A percentile compares a stretch with the other conserved stretches of the same genome.
phyloP scores from a whole-genome alignment of 106 monocot species.

The Vanilla planifolia region DNA sequence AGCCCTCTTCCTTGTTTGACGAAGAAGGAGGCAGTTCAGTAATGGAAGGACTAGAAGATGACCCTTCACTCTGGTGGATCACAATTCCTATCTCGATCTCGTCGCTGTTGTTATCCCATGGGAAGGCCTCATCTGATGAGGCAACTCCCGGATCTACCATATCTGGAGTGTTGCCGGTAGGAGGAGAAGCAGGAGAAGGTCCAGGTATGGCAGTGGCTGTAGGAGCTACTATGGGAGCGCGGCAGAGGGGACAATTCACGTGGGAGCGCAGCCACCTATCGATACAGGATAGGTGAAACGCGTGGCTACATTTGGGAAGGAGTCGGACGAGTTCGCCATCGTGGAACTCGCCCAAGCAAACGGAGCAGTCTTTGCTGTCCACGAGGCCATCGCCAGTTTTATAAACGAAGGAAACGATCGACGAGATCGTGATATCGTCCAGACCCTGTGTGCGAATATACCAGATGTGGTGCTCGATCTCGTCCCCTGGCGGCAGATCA shows the following conservation, averaged over 20 bases:
- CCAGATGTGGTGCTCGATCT: slow-evolving; percentile 60
- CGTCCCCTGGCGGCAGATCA: slow-evolving; percentile 9
- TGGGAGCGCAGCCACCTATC: slow-evolving; percentile 82
- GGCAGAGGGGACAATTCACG: slow-evolving; percentile 84
- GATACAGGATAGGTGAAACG: slow-evolving; percentile 73
- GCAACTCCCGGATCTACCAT: slow-evolving; percentile 4
- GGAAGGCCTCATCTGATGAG: not conserved
- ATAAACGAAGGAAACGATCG: slow-evolving; percentile 51
- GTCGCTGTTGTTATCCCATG: not conserved
- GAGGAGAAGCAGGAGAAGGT: slow-evolving; percentile 4
- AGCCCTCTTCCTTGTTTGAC: not conserved
- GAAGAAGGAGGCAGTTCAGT: not conserved
- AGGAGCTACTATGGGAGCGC: slow-evolving; percentile 50
- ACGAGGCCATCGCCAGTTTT: slow-evolving; percentile 28
- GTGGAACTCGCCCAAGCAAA: slow-evolving; percentile 72
- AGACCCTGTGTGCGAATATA: slow-evolving; percentile 75
- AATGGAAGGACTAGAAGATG: slow-evolving; percentile 7
- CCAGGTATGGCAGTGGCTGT: not conserved
- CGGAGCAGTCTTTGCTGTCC: slow-evolving; percentile 55
- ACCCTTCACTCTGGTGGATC: not conserved
- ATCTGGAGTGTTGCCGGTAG: not conserved
- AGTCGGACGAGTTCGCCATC: slow-evolving; percentile 72
- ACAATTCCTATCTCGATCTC: not conserved
- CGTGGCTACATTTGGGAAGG: slow-evolving; percentile 73
- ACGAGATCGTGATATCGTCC: slow-evolving; percentile 57